Evolutionary conservation across 352 stramenopile genomes (phyloP).

Genomic region (Globisporangium orthogonon): DNA sequence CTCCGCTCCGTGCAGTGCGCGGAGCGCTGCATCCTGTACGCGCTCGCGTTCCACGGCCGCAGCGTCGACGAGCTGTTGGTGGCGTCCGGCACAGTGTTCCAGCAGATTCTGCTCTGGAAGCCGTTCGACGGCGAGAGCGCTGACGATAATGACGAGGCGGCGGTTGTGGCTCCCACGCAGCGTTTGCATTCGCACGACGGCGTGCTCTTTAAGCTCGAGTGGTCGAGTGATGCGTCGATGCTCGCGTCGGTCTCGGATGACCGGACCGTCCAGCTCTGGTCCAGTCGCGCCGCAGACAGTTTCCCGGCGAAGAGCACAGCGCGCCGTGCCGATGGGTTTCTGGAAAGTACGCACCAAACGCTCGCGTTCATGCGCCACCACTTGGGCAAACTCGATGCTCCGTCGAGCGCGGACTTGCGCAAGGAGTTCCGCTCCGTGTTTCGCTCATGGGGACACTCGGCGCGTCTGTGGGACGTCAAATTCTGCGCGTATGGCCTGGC

Average conservation of each 20-base stretch:
- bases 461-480: constrained; percentile 81
- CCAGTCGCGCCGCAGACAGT: constrained; percentile 18
- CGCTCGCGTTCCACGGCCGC: constrained; percentile 73
- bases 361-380: constrained; percentile 7
- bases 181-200: constrained; percentile 76
- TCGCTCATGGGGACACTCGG: constrained; percentile 73
- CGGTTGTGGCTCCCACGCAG: constrained; percentile 33
- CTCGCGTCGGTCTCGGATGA: constrained; percentile 85
- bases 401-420: constrained; percentile 9
- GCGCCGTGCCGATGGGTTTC: constrained; percentile 1
- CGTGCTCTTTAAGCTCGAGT: constrained; percentile 81
- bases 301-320: constrained; percentile 1
- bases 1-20: constrained; percentile 59
- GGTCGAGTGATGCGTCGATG: constrained; percentile 55
- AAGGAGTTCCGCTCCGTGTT: constrained; percentile 45
- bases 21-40: constrained; percentile 81
- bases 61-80: constrained; percentile 49
- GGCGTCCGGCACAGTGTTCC: constrained; percentile 80
- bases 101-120: constrained; percentile 82
- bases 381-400: background rate
- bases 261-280: constrained; percentile 81
- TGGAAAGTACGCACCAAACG: constrained; percentile 10
- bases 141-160: background rate
- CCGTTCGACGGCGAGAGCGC: constrained; percentile 13
- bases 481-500: constrained; percentile 47